Conservation (phyloP, 1,139 yeast species). For the Saccharomyces hybrid region DNA sequence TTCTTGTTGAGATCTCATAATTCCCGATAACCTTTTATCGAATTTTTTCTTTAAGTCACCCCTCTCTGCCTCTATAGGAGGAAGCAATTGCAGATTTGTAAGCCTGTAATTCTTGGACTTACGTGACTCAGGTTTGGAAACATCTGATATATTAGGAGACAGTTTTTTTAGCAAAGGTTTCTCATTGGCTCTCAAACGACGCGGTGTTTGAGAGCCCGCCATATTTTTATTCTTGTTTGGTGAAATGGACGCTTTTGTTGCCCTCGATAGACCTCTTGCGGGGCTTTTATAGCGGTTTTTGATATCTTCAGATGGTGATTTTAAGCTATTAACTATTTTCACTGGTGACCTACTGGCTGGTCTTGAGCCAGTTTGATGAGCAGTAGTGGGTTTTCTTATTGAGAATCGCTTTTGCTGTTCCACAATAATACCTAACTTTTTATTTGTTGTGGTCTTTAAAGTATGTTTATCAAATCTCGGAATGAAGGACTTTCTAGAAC, state of each 20-base stretch:
- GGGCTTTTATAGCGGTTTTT: neutral
- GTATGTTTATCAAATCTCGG: slow-evolving; percentile 12
- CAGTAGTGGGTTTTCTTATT: neutral
- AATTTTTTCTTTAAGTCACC: slow-evolving; percentile 26
- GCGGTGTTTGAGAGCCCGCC: neutral
- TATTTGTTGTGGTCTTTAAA: neutral
- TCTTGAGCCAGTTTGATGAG: neutral
- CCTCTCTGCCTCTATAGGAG: slow-evolving; percentile 21
- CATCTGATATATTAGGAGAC: neutral
- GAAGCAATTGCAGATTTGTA: slow-evolving; percentile 26
- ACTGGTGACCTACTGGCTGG: neutral
- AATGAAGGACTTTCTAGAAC: slow-evolving; percentile 15
- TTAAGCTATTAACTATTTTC: neutral
- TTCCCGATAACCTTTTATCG: slow-evolving; percentile 28
- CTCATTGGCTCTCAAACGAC: neutral
- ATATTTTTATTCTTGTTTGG: neutral
- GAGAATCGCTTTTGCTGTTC: neutral
- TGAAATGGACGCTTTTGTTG: slow-evolving; percentile 1
- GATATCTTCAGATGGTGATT: neutral
- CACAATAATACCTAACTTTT: neutral
- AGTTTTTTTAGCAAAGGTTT: neutral
- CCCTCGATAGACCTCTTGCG: neutral
- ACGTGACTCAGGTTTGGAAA: neutral
- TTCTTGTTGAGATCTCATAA: slow-evolving; percentile 29
- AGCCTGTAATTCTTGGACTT: slow-evolving; percentile 14